Percentiles rank a stretch among this genome's conserved stretches.
Conservation (phyloP, 2,329 filamentous ascomycete genomes). For the Fusarium lyarnte region DNA sequence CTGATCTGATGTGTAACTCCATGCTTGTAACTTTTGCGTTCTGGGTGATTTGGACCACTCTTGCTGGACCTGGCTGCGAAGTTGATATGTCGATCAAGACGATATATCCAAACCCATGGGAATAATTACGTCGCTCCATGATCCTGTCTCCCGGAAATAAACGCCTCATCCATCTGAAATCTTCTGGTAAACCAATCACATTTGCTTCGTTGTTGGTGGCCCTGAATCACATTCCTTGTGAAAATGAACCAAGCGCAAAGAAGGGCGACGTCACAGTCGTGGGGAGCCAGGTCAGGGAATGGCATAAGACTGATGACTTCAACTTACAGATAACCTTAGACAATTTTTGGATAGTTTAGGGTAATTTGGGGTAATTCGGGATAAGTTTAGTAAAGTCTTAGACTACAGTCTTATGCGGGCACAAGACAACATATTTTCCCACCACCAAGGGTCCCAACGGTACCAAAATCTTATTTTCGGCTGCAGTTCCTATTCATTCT, state of each 20-base stretch:
- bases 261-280: background rate
- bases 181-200: background rate
- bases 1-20: fast-evolving
- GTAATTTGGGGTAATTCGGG: too few species aligned
- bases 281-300: too few species aligned
- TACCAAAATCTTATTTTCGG: too few species aligned
- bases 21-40: too few species aligned
- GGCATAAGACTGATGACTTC: too few species aligned
- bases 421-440: too few species aligned
- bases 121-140: background rate
- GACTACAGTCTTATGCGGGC: too few species aligned
- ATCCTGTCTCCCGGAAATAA: background rate
- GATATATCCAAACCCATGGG: background rate
- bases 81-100: background rate
- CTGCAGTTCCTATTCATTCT: too few species aligned
- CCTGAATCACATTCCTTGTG: background rate
- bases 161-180: background rate
- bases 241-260: background rate
- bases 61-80: background rate
- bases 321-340: too few species aligned
- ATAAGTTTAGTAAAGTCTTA: too few species aligned
- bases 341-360: too few species aligned
- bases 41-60: background rate
- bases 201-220: background rate
- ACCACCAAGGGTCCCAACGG: too few species aligned